phyloP scores from a whole-genome alignment of 2,329 filamentous ascomycete species.

The Pseudogymnoascus destructans region DNA sequence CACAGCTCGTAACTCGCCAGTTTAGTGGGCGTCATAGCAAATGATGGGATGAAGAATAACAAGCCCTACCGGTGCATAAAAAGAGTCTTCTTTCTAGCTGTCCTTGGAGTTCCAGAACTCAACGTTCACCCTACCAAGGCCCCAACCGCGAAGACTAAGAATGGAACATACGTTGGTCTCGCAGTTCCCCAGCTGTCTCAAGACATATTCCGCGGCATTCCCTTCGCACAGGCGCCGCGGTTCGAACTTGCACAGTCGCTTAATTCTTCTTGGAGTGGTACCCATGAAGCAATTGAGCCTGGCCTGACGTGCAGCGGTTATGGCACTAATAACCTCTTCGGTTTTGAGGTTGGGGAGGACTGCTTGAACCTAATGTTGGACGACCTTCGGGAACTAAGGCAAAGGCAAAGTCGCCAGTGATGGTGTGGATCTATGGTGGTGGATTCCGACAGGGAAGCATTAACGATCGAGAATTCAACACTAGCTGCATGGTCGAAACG shows the following conservation, averaged over 20 bases:
- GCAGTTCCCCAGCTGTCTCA: conserved; percentile 10
- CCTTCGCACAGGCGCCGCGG: conserved; percentile 12
- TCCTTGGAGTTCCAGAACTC: background rate
- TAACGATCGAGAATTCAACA: conserved; percentile 42
- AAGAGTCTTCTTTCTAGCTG: background rate
- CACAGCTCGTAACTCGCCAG: background rate
- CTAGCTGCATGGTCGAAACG: conserved; percentile 34
- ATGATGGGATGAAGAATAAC: background rate
- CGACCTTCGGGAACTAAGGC: conserved; percentile 21
- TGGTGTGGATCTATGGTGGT: conserved; percentile 52
- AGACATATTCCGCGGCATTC: conserved; percentile 12
- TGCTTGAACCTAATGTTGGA: conserved; percentile 41
- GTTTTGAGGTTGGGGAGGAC: conserved; percentile 30
- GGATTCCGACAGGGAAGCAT: conserved; percentile 44
- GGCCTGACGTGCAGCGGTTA: background rate
- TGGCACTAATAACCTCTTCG: conserved; percentile 9
- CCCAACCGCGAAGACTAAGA: background rate
- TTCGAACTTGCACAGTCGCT: conserved; percentile 10
- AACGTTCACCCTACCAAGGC: background rate
- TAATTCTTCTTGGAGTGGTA: background rate
- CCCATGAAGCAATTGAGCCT: background rate
- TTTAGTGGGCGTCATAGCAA: background rate
- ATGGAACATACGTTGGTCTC: background rate
- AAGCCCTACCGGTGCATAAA: background rate
- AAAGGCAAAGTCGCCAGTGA: conserved; percentile 32